Evolutionary conservation across 2,329 filamentous ascomycete species (phyloP).

Genomic region (Pestalotiopsis sp.): DNA sequence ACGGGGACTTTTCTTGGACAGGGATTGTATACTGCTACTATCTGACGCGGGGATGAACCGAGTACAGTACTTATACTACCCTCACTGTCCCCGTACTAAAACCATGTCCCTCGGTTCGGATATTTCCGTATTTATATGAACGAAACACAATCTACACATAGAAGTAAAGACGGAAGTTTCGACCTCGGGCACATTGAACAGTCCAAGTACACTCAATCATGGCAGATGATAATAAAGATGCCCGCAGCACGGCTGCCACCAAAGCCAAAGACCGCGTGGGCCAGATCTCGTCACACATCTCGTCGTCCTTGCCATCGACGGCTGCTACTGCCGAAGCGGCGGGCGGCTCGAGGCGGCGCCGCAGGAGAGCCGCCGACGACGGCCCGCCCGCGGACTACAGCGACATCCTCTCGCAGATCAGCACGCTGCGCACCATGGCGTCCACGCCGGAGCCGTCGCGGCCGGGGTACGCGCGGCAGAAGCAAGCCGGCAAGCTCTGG

Average conservation of each 20-base stretch:
- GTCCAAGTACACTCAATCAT: not conserved
- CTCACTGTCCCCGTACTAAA: not conserved
- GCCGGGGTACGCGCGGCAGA: conserved; percentile 62
- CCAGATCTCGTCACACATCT: conserved; percentile 28
- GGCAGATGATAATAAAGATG: not conserved
- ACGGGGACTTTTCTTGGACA: too few relatives aligned
- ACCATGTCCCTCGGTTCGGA: not conserved
- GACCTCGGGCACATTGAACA: not conserved
- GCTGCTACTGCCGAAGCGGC: not conserved
- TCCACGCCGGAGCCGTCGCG: conserved; percentile 52
- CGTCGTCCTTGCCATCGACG: not conserved
- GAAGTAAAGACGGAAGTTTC: not conserved
- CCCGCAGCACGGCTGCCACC: conserved; percentile 9
- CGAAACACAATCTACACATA: not conserved
- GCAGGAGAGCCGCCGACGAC: not conserved
- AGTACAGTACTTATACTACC: not conserved
- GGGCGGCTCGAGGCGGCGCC: not conserved
- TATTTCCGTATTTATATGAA: not conserved
- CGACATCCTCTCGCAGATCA: conserved; percentile 60
- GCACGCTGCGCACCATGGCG: conserved; percentile 50
- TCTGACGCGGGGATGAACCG: not conserved
- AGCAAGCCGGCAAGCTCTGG: conserved; percentile 65
- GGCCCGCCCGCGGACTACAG: conserved; percentile 59
- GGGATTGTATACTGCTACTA: not conserved
- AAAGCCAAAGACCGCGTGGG: conserved; percentile 32